phyloP scores from a whole-genome alignment of 1,139 yeast species.

The Trichomonascaceae sp. region DNA sequence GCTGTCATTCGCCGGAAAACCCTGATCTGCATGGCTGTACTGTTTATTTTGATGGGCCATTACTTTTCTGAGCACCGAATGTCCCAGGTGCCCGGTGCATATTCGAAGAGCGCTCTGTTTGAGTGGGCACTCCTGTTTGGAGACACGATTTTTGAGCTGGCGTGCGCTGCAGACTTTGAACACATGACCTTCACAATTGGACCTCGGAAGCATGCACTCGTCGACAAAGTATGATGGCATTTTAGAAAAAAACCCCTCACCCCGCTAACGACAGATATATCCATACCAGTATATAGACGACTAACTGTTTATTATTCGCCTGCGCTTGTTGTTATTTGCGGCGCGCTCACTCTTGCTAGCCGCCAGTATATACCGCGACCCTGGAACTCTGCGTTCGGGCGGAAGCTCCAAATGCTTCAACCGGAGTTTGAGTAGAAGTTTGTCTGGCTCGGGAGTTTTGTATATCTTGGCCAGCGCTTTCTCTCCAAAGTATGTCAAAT shows the following conservation, averaged over 20 bases:
- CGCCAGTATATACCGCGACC: too few species aligned
- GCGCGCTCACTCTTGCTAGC: too few species aligned
- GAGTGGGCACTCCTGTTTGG: slow-evolving; percentile 66
- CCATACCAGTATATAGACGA: slow-evolving; percentile 2
- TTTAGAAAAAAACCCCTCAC: not conserved
- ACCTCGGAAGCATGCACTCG: not conserved
- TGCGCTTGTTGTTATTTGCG: too few species aligned
- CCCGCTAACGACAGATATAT: too few species aligned
- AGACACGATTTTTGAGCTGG: slow-evolving; percentile 53
- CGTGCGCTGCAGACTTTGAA: slow-evolving; percentile 1
- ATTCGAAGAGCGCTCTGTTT: slow-evolving; percentile 66
- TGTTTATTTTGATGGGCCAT: slow-evolving; percentile 55
- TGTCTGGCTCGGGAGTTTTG: too few species aligned
- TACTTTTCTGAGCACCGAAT: slow-evolving; percentile 73
- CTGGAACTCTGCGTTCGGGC: too few species aligned
- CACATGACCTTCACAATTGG: not conserved
- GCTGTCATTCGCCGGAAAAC: slow-evolving; percentile 1
- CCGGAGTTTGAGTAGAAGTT: too few species aligned
- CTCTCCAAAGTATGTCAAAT: too few species aligned
- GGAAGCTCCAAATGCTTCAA: too few species aligned
- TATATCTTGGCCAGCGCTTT: too few species aligned
- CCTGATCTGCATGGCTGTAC: slow-evolving; percentile 3
- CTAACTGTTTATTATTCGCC: too few species aligned
- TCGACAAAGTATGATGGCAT: not conserved
- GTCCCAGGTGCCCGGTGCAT: slow-evolving; percentile 62